These are phyloP conservation scores for Hypholoma fasciculare DNA, from an alignment of 768 basidiomycete genomes.

Conservation along the genomic window DNA sequence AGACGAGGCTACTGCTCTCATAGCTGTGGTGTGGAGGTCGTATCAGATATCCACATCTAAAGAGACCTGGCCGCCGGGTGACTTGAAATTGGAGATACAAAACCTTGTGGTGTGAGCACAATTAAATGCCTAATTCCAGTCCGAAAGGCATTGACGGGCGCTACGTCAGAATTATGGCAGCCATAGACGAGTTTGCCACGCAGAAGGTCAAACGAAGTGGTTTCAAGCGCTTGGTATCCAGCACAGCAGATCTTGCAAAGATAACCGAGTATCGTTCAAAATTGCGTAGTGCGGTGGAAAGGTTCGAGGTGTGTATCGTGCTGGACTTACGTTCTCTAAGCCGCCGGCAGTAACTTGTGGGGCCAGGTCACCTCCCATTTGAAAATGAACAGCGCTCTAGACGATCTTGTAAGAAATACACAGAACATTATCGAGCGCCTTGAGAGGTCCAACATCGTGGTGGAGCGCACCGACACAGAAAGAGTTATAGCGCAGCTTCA, in stretches of 20 bases:
- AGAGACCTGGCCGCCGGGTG: background rate
- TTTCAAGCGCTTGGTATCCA: background rate
- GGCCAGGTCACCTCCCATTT: background rate
- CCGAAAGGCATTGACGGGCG: background rate
- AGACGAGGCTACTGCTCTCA: slow-evolving; percentile 2
- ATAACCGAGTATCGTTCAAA: background rate
- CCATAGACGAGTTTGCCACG: background rate
- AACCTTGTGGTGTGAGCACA: background rate
- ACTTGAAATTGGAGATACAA: background rate
- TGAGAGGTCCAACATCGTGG: background rate
- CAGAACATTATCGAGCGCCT: background rate
- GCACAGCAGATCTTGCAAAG: background rate
- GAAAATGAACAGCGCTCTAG: background rate
- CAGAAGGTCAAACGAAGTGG: background rate
- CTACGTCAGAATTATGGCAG: background rate
- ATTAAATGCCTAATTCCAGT: background rate
- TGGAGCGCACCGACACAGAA: background rate
- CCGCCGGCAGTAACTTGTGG: background rate
- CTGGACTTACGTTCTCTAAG: background rate
- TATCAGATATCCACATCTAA: background rate
- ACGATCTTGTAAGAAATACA: background rate
- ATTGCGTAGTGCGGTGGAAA: background rate
- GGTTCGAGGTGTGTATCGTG: background rate
- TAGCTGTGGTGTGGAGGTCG: slow-evolving; percentile 7
- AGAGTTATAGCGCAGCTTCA: background rate